Evolutionary conservation across 805 yeast genomes (phyloP).

Genomic region (Brettanomyces custersianus): DNA sequence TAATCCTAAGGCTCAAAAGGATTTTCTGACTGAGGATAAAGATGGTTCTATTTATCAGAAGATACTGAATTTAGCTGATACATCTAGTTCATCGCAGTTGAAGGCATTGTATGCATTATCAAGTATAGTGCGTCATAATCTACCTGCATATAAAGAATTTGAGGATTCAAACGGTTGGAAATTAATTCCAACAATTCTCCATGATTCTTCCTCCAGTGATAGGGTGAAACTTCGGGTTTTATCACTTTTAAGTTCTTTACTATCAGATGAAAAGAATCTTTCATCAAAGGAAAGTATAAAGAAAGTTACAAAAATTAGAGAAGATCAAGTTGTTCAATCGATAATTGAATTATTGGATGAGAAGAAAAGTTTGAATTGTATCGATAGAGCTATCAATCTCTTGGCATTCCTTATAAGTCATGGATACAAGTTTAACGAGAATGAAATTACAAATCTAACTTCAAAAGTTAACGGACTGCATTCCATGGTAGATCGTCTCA

Average conservation of each 20-base stretch:
- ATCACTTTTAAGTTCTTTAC: slow-evolving; percentile 31
- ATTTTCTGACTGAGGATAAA: slow-evolving; percentile 37
- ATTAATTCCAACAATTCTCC: slow-evolving; percentile 26
- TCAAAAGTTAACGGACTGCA: slow-evolving; percentile 23
- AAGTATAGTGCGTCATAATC: slow-evolving; percentile 61
- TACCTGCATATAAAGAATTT: slow-evolving; percentile 46
- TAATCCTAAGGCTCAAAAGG: slow-evolving; percentile 67
- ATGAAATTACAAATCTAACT: slow-evolving; percentile 30
- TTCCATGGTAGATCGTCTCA: slow-evolving; percentile 37
- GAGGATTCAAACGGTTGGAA: slow-evolving; percentile 55
- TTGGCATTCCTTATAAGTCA: slow-evolving; percentile 36
- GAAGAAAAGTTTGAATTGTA: slow-evolving; percentile 35
- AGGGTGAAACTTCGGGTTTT: slow-evolving; percentile 11
- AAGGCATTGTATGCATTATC: slow-evolving; percentile 78
- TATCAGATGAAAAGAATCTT: slow-evolving; percentile 35
- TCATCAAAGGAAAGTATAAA: slow-evolving; percentile 22
- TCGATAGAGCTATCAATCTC: slow-evolving; percentile 49
- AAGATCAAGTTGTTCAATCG: slow-evolving; percentile 25
- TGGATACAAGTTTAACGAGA: slow-evolving; percentile 35
- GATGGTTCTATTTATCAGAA: slow-evolving; percentile 24
- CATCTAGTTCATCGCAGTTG: slow-evolving; percentile 2
- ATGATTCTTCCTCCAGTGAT: slow-evolving; percentile 4
- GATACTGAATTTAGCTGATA: not conserved
- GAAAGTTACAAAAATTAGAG: slow-evolving; percentile 30
- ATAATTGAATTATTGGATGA: slow-evolving; percentile 25